A percentile compares a stretch with the other conserved stretches of the same genome.
Evolutionary conservation across 345 rosid species (phyloP).

Genomic region (Citrus sp.): DNA sequence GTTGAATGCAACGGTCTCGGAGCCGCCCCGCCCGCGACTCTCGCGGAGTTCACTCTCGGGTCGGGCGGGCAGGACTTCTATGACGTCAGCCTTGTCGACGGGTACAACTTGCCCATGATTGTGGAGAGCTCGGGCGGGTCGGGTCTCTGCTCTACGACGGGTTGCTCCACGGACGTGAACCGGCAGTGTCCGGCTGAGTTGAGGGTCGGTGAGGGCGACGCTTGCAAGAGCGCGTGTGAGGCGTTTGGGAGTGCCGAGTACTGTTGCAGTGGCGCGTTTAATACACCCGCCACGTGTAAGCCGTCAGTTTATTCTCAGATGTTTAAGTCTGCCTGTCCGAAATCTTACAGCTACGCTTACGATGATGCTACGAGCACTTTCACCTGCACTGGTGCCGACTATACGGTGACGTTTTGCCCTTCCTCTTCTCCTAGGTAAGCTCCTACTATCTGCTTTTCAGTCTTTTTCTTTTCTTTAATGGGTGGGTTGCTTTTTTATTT

Average conservation of each 20-base stretch:
- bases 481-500: neutral
- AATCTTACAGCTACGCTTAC: constrained; percentile 90
- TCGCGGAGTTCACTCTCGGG: constrained; percentile 85
- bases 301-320: constrained; percentile 87
- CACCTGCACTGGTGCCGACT: constrained; percentile 85
- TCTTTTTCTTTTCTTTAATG: neutral
- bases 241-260: constrained; percentile 92
- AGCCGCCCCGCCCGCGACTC: constrained; percentile 79
- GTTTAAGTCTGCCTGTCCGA: constrained; percentile 91
- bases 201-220: constrained; percentile 57
- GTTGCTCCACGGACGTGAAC: constrained; percentile 77
- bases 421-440: constrained; percentile 69
- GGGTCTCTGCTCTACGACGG: constrained; percentile 74
- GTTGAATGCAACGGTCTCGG: constrained; percentile 71
- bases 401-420: constrained; percentile 92
- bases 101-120: constrained; percentile 83
- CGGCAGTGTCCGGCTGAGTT: constrained; percentile 75
- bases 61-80: constrained; percentile 82
- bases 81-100: constrained; percentile 95
- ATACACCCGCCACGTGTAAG: constrained; percentile 71
- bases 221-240: constrained; percentile 92
- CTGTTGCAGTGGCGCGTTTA: constrained; percentile 95
- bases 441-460: neutral
- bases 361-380: constrained; percentile 93
- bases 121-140: constrained; percentile 77